Evolutionary conservation across 352 stramenopile species (phyloP), one percentile per base, ranked within the genome.

Genomic region (Phytopythium oedochilum): DNA sequence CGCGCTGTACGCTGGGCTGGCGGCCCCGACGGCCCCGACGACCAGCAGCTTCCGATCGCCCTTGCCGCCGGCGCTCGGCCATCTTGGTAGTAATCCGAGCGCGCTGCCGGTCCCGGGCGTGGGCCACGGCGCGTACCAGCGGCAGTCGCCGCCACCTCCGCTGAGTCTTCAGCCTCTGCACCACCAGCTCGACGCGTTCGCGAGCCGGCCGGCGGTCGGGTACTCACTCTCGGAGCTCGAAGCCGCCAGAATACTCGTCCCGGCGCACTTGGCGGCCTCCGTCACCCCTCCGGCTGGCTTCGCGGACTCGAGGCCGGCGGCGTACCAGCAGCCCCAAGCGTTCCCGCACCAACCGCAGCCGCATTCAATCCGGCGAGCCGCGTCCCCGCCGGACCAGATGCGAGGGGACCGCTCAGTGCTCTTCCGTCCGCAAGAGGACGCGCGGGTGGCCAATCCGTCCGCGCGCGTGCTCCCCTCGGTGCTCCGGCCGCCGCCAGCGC

Each of bases 171-270:
- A 11, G 7, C 53, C 23, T 5, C 31, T 12, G 6, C 53, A 48
- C n/a, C 35, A 42, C 15, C n/a, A n/a, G n/a, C 54, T 34, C 18
- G 32, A 38, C 15, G 40, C 9, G 8, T 17, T 15, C 23, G n/a
- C 17, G 35, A 51, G 31, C 34, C 53, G 40, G 29, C 39, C 60
- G 39, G 20, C 39, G 28, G 11, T 53, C 4, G 56, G 45, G 1
- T 75, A 78, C 53, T 71, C 66, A 15, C 57, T 61, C 28, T 78
- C 66, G 26, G 66, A 75, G 48, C 52, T 73, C 17, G 39, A 59
- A 18, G 70, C 66, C 23, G 70, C 70, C 3, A 68, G 51, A 45
- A 63, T 63, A 11, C 53, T 78, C 29, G 55, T 60, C 14, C 60
- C 68, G 28, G 51, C 65, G 18, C 38, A 46, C 9, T 26, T 42